Conservation (phyloP, 768 basidiomycete species). For the Pleurotus cornucopiae region DNA sequence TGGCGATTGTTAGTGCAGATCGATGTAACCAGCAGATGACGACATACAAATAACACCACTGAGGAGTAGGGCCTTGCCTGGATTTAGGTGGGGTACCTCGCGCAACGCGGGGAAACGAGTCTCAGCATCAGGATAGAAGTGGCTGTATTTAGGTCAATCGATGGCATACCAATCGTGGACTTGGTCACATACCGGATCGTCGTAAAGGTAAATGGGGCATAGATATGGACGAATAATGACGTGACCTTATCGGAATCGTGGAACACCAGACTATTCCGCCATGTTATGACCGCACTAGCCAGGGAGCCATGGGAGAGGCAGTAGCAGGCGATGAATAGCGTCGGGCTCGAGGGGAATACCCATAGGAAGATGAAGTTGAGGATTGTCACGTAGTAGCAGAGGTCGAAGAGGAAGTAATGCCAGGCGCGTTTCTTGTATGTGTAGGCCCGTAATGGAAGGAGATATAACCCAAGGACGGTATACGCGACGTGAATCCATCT, state of each 20-base stretch:
- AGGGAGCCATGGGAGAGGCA: constrained; percentile 88
- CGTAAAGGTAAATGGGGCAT: constrained; percentile 86
- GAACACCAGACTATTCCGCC: constrained; percentile 98
- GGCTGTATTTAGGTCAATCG: constrained; percentile 39
- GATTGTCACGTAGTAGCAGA: constrained; percentile 92
- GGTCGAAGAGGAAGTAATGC: constrained; percentile 92
- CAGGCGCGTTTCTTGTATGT: constrained; percentile 89
- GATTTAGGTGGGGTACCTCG: constrained; percentile 66
- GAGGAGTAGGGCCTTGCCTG: constrained; percentile 68
- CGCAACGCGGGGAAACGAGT: constrained; percentile 81
- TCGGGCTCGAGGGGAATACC: constrained; percentile 73
- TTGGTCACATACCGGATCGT: constrained; percentile 67
- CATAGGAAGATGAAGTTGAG: constrained; percentile 92
- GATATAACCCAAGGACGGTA: constrained; percentile 69
- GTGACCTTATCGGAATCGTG: constrained; percentile 97
- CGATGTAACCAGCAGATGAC: neutral
- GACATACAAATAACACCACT: constrained; percentile 80
- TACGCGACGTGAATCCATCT: constrained; percentile 91
- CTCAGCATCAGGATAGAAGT: constrained; percentile 81
- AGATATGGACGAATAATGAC: constrained; percentile 92
- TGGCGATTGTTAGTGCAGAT: too few species aligned
- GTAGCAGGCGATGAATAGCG: constrained; percentile 89
- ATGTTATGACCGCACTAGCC: constrained; percentile 94
- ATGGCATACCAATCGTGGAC: neutral
- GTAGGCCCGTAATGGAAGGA: constrained; percentile 80